Percentiles rank a stretch among this genome's conserved stretches.
Conservation (phyloP, 2,329 filamentous ascomycete genomes). For the Graphilbum ipis-grandicollis region DNA sequence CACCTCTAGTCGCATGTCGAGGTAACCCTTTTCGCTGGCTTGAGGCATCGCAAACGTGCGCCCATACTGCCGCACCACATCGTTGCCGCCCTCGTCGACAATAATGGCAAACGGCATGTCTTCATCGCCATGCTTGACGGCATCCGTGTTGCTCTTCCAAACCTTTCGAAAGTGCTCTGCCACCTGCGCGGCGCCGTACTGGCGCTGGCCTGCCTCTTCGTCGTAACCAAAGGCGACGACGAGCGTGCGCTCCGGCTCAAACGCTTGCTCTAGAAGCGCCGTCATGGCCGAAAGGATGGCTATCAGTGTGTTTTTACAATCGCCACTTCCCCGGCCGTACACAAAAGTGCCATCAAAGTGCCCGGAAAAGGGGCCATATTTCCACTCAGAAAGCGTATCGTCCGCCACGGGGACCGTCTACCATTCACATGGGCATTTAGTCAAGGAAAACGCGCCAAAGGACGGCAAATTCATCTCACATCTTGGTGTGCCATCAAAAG, state of each 20-base stretch:
- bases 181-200: constrained; percentile 28
- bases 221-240: constrained; percentile 44
- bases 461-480: too few species aligned
- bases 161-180: constrained; percentile 23
- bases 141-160: constrained; percentile 33
- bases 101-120: constrained; percentile 34
- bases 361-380: constrained; percentile 38
- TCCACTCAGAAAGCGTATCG: constrained; percentile 33
- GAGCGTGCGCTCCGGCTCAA: constrained; percentile 33
- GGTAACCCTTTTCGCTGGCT: constrained; percentile 42
- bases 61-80: constrained; percentile 24
- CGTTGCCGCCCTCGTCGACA: constrained; percentile 36
- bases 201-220: constrained; percentile 34
- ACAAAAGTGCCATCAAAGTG: constrained; percentile 36
- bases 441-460: too few species aligned
- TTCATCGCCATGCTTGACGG: too few species aligned
- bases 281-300: constrained; percentile 37
- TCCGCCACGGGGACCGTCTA: constrained; percentile 31
- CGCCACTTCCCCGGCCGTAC: constrained; percentile 41
- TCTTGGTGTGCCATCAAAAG: constrained; percentile 46
- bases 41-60: constrained; percentile 33
- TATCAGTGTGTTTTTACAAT: constrained; percentile 45
- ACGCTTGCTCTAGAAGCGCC: constrained; percentile 31
- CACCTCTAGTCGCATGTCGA: constrained; percentile 37
- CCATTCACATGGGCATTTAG: too few species aligned